These are phyloP conservation scores for Knufia petricola DNA, from an alignment of 2,329 filamentous ascomycete genomes.

Conservation along the genomic window DNA sequence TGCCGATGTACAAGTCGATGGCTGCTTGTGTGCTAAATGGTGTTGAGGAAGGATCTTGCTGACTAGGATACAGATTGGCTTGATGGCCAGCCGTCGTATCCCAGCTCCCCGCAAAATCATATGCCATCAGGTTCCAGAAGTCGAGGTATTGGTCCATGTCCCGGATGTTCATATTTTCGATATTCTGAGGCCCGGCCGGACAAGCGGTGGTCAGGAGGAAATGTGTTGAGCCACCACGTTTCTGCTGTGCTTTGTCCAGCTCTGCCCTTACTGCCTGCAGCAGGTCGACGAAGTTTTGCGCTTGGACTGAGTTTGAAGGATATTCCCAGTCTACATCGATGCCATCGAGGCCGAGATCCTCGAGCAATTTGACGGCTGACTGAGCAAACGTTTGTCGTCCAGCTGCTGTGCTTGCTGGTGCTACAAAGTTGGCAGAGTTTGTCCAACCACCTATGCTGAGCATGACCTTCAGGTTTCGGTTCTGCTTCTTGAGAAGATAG, in stretches of 20 bases:
- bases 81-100: conserved; percentile 63
- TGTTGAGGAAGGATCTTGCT: conserved; percentile 51
- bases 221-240: conserved; percentile 9
- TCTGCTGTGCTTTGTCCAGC: conserved; percentile 18
- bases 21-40: conserved; percentile 70
- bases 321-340: conserved; percentile 42
- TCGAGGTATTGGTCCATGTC: conserved; percentile 59
- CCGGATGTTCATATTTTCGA: conserved; percentile 50
- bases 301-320: conserved; percentile 33
- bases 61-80: conserved; percentile 62
- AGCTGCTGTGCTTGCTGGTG: conserved; percentile 49
- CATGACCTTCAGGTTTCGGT: conserved; percentile 68
- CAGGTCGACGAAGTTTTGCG: conserved; percentile 34
- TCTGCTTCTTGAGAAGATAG: conserved; percentile 62
- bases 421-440: conserved; percentile 66
- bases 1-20: conserved; percentile 56
- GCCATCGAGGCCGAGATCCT: conserved; percentile 63
- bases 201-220: conserved; percentile 23
- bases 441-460: conserved; percentile 79
- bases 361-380: conserved; percentile 63
- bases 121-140: conserved; percentile 79
- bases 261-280: conserved; percentile 34
- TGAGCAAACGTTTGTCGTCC: conserved; percentile 59
- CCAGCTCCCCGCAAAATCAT: conserved; percentile 83
- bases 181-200: conserved; percentile 49